Base-by-base conservation (phyloP, 768 basidiomycete species). In the Tulasnella sp. region DNA sequence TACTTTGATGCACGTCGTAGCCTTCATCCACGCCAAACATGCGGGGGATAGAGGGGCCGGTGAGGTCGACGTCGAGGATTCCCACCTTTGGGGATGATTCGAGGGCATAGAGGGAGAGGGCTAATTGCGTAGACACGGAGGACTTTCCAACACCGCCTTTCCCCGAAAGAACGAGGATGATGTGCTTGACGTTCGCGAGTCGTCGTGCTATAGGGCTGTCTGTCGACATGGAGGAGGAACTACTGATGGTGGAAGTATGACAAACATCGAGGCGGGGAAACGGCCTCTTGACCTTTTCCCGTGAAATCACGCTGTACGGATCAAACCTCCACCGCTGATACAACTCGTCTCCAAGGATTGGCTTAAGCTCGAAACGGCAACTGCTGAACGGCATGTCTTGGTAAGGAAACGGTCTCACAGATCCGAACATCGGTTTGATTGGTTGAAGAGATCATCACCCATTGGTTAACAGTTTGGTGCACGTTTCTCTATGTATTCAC, bases 141-240 rank as follows among this genome's bases (percentile, higher is more conserved):
- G 96, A 98, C 84, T 99, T 99, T 75, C 97, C 97, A 54, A 99
- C 97, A 42, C 86, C 97, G 40, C 97, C 97, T 83, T 99, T 99
- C 9, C 97, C 97, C 0, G 96, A 94, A 52, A 96, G 88, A 76
- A 99, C 94, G 78, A 99, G 89, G 79, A 99, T 89, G 82, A 99
- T 89, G 80, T 95, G 88, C 79, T 91, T 91, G 79, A 99, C 89
- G 1, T 86, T 85, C 76, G 86, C 83, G 22, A 99, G 85, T 52
- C 96, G 91, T 79, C 89, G 85, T 29, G 89, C 86, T 74, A 94
- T 88, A 1, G 91, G 90, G 9, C 88, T 89, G 25, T 84, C 83
- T 15, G 82, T 45, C 3, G 81, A 67, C 73, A 74, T 74, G 15
- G 36, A 25, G 25, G 22, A 29, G 6, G 67, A n/a, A n/a, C 22